Evolutionary conservation across 371 early-diverging fungal species (phyloP), one percentile per base, ranked within the genome.

Genomic region (Mortierella sp.): DNA sequence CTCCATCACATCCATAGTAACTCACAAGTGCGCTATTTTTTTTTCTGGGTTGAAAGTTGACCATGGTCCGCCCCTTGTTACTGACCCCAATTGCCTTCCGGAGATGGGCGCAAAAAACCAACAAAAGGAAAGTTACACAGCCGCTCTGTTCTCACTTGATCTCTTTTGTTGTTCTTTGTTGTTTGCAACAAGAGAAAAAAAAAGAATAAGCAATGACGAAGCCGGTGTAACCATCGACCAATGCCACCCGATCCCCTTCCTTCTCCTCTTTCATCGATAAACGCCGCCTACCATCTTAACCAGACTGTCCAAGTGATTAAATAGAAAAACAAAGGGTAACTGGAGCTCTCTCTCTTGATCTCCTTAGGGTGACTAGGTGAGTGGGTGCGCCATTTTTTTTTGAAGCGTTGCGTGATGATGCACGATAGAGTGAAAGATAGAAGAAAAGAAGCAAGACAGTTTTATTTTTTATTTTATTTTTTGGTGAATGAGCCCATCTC

Each of bases 401-500:
- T 21, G 0, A 0, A 3, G 34, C 5, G 63, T 10, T 24, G 16
- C 54, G 1, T 54, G 34, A 38, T 42, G 68, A 65, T 38, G 68
- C 68, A 65, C 3, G 63, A 63, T 63, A 63, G 63, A 19, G 19
- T 6, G 63, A 63, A 16, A 16, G 31, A 60, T 3, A 14, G 60
- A 9, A 34, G 21, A 3, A 3, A 6, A 19, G 16, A 21, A 28
- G 28, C 0, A 31, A 10, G 16, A 50, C 1, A 50, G 0, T 50
- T 50, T 50, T 16, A 16, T 13, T 50, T 50, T 16, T 50, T 38
- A 3, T 60, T n/a, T n/a, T n/a, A n/a, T n/a, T n/a, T n/a, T n/a
- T n/a, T n/a, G n/a, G n/a, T 5, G 24, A 38, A 65, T 65, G 68
- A 65, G 68, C 68, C 68, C 68, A 65, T 65, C 68, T 42, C 38